Base-by-base conservation (phyloP, 371 early-diverging fungal genomes). In the Dichotomocladium elegans region DNA sequence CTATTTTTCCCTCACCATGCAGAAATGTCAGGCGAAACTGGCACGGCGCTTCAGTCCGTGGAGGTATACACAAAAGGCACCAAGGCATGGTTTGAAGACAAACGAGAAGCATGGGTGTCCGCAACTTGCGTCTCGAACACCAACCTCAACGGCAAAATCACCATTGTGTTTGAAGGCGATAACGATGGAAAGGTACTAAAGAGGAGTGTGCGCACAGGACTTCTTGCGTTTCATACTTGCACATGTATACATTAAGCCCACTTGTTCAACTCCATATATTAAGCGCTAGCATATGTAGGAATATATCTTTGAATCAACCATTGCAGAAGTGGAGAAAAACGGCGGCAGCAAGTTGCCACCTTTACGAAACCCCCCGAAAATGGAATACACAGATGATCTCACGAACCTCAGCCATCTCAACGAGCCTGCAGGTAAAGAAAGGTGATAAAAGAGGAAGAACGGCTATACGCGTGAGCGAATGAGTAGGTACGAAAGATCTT, bases 341-440 rank as follows among this genome's bases (percentile, higher is more conserved):
- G 81, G 84, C 57, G 81, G 74, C 56, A 74, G 81, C 27, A 79
- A 77, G 41, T 72, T 95, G 25, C 95, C 94, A 15, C 94, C 93
- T 9, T 72, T 95, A 48, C 85, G 92, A 68, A 95, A 95, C 63
- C 95, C 98, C 19, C 91, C 91, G 1, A 75, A 82, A 30, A 74
- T 91, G 53, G 95, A 95, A 57, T 89, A 91, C 48, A 88, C 87
- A 40, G 96, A 98, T 68, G 97, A 94, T 67, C 67, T 95, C 65
- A 93, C 96, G 2, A 89, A 83, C 57, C 79, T 95, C 31, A 91
- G 92, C 68, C 90, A 96, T 66, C 81, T 94, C 30, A 90, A 94
- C 74, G 96, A 95, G 56, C 89, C 91, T 21, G 86, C 86, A 47
- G 87, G 93, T 91, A 77, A 56, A n/a, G n/a, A n/a, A n/a, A n/a